Base-by-base conservation (phyloP, 2,329 filamentous ascomycete genomes). In the Aotearoamyces nothofagi region DNA sequence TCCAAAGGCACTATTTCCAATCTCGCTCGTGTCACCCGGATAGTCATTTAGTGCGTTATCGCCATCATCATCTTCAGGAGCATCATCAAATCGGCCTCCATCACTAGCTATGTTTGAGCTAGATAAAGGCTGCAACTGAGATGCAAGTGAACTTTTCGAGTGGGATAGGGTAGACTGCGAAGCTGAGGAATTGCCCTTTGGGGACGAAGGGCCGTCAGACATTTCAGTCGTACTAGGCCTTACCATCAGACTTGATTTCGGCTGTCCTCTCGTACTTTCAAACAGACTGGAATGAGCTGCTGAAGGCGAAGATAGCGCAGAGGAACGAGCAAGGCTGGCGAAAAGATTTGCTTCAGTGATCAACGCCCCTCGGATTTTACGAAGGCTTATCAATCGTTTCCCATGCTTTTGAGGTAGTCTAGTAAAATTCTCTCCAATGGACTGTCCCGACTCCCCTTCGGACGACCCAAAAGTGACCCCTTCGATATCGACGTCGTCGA, bases 261-360 rank as follows among this genome's bases (percentile, higher is more conserved):
- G 34, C 9, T 43, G 39, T 12, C 38, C 38, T 11, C 42, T 45
- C 22, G 40, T 50, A 16, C 47, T 42, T 14, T 52, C 40, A 6
- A 52, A 46, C 5, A 60, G 49, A 26, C 46, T 40, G 5, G 66
- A 69, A 27, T 54, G 55, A 4, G 59, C 58, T 33, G 60, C 57
- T 5, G 56, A 52, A 2, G 75, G 71, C 2, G 72, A 76, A 5
- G 63, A 62, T 39, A 69, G 54, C 2, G 69, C 66, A 2, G 70
- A 64, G 4, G 68, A 67, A 23, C 61, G 61, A 8, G 65, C 63
- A 22, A 77, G 50, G 7, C 61, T 61, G 4, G 71, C 67, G 33
- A 80, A 78, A 22, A 71, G 62, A 26, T 69, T 71, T 11, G 71
- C 68, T 39, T 81, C 74, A 3, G 74, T 76, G 22, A 80, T 70